phyloP scores from a whole-genome alignment of 306 rosid species.

The Spatholobus suberectus region DNA sequence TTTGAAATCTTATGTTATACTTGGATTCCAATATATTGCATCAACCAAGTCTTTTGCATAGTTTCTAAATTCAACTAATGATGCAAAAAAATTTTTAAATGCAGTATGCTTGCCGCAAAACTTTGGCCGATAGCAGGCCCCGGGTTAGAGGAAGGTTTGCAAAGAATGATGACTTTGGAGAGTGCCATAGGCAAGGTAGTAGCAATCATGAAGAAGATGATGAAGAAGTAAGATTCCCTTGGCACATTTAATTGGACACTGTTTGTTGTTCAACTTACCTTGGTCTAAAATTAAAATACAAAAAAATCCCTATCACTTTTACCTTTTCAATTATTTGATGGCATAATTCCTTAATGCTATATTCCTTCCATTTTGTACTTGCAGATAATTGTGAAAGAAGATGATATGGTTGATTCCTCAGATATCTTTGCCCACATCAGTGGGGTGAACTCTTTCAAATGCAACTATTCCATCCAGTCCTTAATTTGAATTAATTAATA shows the following conservation, averaged over 20 bases:
- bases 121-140: slow-evolving; percentile 93
- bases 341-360: slow-evolving; percentile 40
- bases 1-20: slow-evolving; percentile 19
- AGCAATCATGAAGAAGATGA: slow-evolving; percentile 90
- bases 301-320: slow-evolving; percentile 36
- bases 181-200: slow-evolving; percentile 58
- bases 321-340: slow-evolving; percentile 33
- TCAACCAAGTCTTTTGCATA: neutral
- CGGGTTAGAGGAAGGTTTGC: slow-evolving; percentile 99
- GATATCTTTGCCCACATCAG: slow-evolving; percentile 94
- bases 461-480: slow-evolving; percentile 88
- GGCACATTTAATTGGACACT: neutral
- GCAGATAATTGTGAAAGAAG: slow-evolving; percentile 91
- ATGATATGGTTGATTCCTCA: slow-evolving; percentile 94
- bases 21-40: neutral
- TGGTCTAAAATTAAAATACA: neutral
- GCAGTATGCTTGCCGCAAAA: slow-evolving; percentile 99
- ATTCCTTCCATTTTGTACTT: slow-evolving; percentile 39
- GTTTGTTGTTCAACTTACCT: slow-evolving; percentile 17
- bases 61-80: slow-evolving; percentile 35
- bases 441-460: slow-evolving; percentile 99
- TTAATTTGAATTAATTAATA: slow-evolving; percentile 60
- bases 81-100: neutral
- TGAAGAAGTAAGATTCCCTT: slow-evolving; percentile 71
- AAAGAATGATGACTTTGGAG: slow-evolving; percentile 92